A percentile compares a stretch with the other conserved stretches of the same genome.
Evolutionary conservation across 2,329 filamentous ascomycete species (phyloP).

Genomic region (Phoma sp.): DNA sequence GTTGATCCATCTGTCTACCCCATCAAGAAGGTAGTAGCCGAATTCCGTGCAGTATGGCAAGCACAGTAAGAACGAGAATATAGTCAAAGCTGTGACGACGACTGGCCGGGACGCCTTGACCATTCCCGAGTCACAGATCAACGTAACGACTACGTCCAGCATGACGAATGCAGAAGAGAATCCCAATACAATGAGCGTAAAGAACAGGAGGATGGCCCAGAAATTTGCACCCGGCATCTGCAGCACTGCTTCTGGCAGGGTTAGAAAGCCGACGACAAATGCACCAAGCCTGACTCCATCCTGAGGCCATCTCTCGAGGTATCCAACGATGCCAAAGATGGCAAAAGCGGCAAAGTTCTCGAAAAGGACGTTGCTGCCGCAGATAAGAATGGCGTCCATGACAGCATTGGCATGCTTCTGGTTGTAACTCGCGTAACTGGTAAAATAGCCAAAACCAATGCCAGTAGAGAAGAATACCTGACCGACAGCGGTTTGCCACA

Average conservation of each 20-base stretch:
- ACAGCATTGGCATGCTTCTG: slow-evolving; percentile 63
- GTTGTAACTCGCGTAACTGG: slow-evolving; percentile 65
- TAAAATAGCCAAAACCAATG: slow-evolving; percentile 63
- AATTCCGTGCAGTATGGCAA: slow-evolving; percentile 65
- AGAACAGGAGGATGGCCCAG: slow-evolving; percentile 65
- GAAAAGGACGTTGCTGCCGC: slow-evolving; percentile 62
- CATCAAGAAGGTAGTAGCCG: slow-evolving; percentile 62
- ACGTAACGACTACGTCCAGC: slow-evolving; percentile 62
- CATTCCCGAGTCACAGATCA: slow-evolving; percentile 60
- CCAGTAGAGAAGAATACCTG: slow-evolving; percentile 67
- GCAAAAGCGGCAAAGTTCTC: slow-evolving; percentile 60
- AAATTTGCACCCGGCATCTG: slow-evolving; percentile 65
- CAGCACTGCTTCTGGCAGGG: slow-evolving; percentile 61
- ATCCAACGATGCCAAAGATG: slow-evolving; percentile 64
- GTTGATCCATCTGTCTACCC: slow-evolving; percentile 63
- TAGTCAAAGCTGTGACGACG: slow-evolving; percentile 58
- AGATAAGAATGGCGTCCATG: slow-evolving; percentile 64
- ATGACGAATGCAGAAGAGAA: slow-evolving; percentile 66
- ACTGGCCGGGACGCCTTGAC: slow-evolving; percentile 53
- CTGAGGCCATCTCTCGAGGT: slow-evolving; percentile 50
- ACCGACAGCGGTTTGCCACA: slow-evolving; percentile 66
- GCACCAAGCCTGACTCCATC: slow-evolving; percentile 57
- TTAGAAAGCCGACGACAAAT: slow-evolving; percentile 65
- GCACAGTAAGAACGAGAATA: slow-evolving; percentile 61
- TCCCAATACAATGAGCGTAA: slow-evolving; percentile 64